Conservation (phyloP, 805 yeast genomes). For the Saccharomycopsis fibuligera region DNA sequence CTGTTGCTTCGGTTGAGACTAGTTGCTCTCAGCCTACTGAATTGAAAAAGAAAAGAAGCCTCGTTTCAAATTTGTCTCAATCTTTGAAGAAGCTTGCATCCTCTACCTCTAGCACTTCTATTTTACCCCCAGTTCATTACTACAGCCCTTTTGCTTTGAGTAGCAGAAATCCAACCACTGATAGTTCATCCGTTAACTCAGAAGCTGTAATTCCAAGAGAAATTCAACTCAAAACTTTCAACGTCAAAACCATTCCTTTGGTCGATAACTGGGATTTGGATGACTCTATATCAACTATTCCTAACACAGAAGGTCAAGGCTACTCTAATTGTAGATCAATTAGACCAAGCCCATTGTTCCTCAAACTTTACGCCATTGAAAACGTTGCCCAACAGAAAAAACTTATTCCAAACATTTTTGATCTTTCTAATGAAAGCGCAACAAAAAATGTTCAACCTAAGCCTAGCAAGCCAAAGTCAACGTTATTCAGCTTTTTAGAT, state of each 20-base stretch:
- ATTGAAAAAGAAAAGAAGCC: neutral
- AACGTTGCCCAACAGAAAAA: conserved; percentile 12
- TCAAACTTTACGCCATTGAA: conserved; percentile 21
- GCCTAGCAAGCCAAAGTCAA: neutral
- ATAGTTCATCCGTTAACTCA: too few species aligned
- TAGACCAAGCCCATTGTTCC: conserved; percentile 17
- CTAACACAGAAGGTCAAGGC: neutral
- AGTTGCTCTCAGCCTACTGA: neutral
- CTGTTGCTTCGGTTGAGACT: neutral
- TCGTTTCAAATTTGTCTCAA: conserved; percentile 13
- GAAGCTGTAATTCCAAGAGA: neutral
- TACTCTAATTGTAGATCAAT: conserved; percentile 10
- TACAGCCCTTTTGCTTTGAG: neutral
- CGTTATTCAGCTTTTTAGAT: neutral
- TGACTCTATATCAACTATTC: neutral
- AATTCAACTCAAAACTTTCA: conserved; percentile 18
- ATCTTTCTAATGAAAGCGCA: neutral
- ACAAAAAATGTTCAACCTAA: neutral
- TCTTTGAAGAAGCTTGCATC: conserved; percentile 9
- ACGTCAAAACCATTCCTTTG: conserved; percentile 15
- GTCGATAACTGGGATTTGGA: conserved; percentile 16
- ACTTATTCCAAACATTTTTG: conserved; percentile 21
- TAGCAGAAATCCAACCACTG: neutral
- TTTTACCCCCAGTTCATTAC: neutral
- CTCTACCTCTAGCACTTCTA: neutral